Conservation (phyloP, 139 green algal species). For the Chlamydomonas sp. region DNA sequence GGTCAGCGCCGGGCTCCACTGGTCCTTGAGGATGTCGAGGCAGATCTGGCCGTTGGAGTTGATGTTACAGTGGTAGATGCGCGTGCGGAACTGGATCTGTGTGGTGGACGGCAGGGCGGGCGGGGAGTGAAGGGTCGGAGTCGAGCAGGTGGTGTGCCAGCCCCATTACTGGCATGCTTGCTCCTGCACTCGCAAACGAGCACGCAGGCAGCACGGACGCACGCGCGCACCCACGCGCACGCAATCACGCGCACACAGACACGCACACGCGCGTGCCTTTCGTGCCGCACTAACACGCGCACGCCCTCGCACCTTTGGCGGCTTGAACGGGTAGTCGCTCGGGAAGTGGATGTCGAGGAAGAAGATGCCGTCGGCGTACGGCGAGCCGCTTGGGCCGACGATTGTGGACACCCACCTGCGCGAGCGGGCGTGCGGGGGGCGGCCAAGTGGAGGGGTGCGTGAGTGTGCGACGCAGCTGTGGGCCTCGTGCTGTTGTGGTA, state of each 20-base stretch:
- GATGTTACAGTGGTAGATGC: slow-evolving; percentile 95
- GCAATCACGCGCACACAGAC: no score
- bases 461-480: no score
- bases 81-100: slow-evolving; percentile 69
- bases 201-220: no score
- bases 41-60: slow-evolving; percentile 81
- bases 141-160: no score
- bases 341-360: slow-evolving; percentile 95
- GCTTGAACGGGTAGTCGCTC: slow-evolving; percentile 92
- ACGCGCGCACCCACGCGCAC: no score
- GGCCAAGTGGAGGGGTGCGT: no score
- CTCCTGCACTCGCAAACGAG: no score
- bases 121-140: no score
- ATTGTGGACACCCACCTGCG: slow-evolving; percentile 75
- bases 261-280: background rate
- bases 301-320: slow-evolving; percentile 66
- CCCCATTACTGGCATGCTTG: no score
- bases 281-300: background rate
- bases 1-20: slow-evolving; percentile 87
- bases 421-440: no score
- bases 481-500: no score
- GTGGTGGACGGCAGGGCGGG: background rate
- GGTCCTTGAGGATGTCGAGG: slow-evolving; percentile 86
- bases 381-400: slow-evolving; percentile 74
- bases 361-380: slow-evolving; percentile 86